A percentile compares a stretch with the other conserved stretches of the same genome.
phyloP scores from a whole-genome alignment of 768 basidiomycete genomes.

The Lentinula detonsa region DNA sequence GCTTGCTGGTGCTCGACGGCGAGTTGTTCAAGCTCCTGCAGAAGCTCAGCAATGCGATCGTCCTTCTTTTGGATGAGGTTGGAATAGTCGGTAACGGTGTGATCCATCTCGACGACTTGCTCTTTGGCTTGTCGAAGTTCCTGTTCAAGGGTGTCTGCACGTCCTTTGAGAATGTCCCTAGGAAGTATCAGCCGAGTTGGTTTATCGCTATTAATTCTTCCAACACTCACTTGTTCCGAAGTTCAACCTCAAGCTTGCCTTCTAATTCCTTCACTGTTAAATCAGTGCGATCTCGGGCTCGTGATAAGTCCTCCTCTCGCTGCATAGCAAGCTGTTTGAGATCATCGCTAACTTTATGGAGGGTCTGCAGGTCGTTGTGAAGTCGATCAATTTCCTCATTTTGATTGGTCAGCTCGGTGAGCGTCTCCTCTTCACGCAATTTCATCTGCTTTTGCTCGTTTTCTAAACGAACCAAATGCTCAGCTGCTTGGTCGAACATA shows the following conservation, averaged over 20 bases:
- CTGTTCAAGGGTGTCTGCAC: conserved; percentile 55
- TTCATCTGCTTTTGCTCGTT: conserved; percentile 65
- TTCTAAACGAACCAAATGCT: conserved; percentile 81
- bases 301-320: conserved; percentile 73
- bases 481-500: conserved; percentile 80
- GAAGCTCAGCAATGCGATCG: conserved; percentile 52
- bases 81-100: conserved; percentile 72
- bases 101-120: conserved; percentile 72
- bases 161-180: conserved; percentile 62
- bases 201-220: background rate
- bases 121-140: conserved; percentile 68
- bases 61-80: conserved; percentile 74
- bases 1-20: conserved; percentile 49
- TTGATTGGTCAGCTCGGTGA: conserved; percentile 48
- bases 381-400: conserved; percentile 56
- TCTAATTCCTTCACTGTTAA: conserved; percentile 59
- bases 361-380: conserved; percentile 50
- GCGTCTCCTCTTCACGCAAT: conserved; percentile 56
- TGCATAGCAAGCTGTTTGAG: conserved; percentile 61
- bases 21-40: conserved; percentile 45
- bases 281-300: conserved; percentile 75
- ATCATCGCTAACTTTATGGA: conserved; percentile 64
- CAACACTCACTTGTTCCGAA: conserved; percentile 50
- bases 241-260: conserved; percentile 60
- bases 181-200: background rate